A percentile compares a stretch with the other conserved stretches of the same genome.
These are phyloP conservation scores for Lichtheimia ramosa DNA, from an alignment of 371 early-diverging fungal species.

Conservation along the genomic window DNA sequence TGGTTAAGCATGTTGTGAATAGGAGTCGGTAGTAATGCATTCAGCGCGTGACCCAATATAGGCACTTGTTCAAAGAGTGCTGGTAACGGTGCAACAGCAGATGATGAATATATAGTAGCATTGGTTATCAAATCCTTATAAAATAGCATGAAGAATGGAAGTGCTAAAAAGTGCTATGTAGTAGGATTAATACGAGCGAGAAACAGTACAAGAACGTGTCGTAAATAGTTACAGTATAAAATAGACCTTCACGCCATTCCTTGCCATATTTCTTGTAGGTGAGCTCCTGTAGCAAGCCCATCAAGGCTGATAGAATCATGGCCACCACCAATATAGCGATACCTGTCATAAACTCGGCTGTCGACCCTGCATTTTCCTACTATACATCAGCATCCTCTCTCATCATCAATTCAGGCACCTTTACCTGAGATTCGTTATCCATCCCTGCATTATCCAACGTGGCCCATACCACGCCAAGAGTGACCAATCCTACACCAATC, in stretches of 20 bases:
- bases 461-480: slow-evolving; percentile 74
- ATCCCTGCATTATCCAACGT: slow-evolving; percentile 51
- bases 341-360: slow-evolving; percentile 70
- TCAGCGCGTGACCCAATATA: slow-evolving; percentile 22
- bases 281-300: slow-evolving; percentile 84
- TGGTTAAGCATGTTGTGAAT: slow-evolving; percentile 18
- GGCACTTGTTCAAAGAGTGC: slow-evolving; percentile 35
- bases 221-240: slow-evolving; percentile 68
- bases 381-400: too few species aligned
- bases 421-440: background rate
- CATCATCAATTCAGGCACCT: too few species aligned
- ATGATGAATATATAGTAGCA: slow-evolving; percentile 48
- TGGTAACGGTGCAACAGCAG: slow-evolving; percentile 46
- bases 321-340: slow-evolving; percentile 72
- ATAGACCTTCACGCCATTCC: slow-evolving; percentile 89
- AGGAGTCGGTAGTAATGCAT: slow-evolving; percentile 16
- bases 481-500: slow-evolving; percentile 73
- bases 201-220: too few species aligned
- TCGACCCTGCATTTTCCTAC: background rate
- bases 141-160: slow-evolving; percentile 80
- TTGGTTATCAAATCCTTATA: slow-evolving; percentile 63
- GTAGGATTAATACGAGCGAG: too few species aligned
- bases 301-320: slow-evolving; percentile 74
- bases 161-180: slow-evolving; percentile 70
- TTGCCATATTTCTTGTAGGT: slow-evolving; percentile 81